Base-by-base conservation (phyloP, 352 stramenopile species). In the Phytophthora meadii region DNA sequence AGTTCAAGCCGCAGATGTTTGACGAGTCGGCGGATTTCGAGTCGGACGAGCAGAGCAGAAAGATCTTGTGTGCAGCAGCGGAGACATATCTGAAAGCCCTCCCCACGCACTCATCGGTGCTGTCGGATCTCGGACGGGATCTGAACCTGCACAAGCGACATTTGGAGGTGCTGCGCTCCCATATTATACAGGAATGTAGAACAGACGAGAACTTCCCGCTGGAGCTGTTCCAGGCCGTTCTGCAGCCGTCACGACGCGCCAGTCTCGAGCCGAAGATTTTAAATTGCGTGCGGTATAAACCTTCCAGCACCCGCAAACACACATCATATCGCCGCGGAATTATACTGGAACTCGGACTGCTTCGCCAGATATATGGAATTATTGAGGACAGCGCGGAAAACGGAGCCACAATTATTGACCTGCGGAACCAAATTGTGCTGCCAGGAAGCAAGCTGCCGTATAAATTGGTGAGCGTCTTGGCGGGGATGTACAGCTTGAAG, bases 381-480 rank as follows among this genome's bases (percentile, higher is more conserved):
- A 94, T 94, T 55, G 78, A 93, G 66, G 81, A 87, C 11, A 88
- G 77, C 17, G 82, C 79, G 5, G 68, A 77, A 10, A 77, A 79
- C 7, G 86, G 86, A 41, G 72, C 82, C 6, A 94, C 86, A 22
- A 92, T 93, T 40, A 76, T 89, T 45, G 86, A 93, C 48, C 70
- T 94, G 46, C 79, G 86, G 5, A 90, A 92, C 47, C 68, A 81
- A 47, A 87, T 93, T 42, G 76, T 82, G 30, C 65, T 94, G 0
- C 86, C 86, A 5, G 86, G 86, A 0, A 93, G 75, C 60, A 92
- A 92, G 44, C 54, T 94, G 24, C 86, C 86, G 8, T 94, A 94
- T 65, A 91, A 92, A 48, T 54, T 94, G 14, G 74, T 93, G 49
- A 79, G 79, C 32, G 75, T 91, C 2, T 51, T 93, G 24, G 86